Evolutionary conservation across 768 basidiomycete species (phyloP).

Genomic region (Xerocomellus chrysenteron): DNA sequence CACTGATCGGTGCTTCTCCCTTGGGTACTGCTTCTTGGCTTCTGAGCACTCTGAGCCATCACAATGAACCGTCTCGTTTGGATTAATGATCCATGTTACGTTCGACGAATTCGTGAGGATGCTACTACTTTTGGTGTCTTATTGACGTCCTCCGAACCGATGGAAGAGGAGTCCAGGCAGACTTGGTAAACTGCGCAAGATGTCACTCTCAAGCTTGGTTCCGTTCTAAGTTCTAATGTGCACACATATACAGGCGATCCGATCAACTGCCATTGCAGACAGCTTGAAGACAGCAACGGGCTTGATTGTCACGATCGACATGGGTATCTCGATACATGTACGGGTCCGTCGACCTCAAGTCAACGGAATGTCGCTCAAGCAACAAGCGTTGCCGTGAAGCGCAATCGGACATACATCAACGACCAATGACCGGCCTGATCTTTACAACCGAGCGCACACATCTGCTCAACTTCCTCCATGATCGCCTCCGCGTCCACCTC

Average conservation of each 20-base stretch:
- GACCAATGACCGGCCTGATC: slow-evolving; percentile 64
- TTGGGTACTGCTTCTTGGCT: slow-evolving; percentile 6
- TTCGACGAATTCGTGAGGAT: not conserved
- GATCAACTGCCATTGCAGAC: not conserved
- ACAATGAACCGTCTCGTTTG: not conserved
- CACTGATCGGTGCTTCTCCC: slow-evolving; percentile 14
- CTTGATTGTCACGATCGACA: slow-evolving; percentile 8
- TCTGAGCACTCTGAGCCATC: not conserved
- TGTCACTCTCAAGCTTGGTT: slow-evolving; percentile 9
- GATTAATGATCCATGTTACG: slow-evolving; percentile 5
- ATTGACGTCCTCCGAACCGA: slow-evolving; percentile 1
- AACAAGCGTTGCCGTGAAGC: slow-evolving; percentile 55
- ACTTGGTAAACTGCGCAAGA: not conserved
- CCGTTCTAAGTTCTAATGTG: not conserved
- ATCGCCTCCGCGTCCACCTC: slow-evolving; percentile 58
- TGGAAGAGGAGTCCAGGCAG: not conserved
- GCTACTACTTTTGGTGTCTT: not conserved
- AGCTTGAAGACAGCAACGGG: not conserved
- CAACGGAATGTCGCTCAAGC: slow-evolving; percentile 14
- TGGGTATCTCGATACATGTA: not conserved
- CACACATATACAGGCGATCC: not conserved
- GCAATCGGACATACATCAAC: slow-evolving; percentile 70
- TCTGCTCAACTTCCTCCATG: slow-evolving; percentile 59
- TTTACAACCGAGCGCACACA: slow-evolving; percentile 54
- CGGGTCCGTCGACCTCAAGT: slow-evolving; percentile 4